Evolutionary conservation across 768 basidiomycete species (phyloP), one percentile per base, ranked within the genome.

Genomic region (Sarcodon sp.): DNA sequence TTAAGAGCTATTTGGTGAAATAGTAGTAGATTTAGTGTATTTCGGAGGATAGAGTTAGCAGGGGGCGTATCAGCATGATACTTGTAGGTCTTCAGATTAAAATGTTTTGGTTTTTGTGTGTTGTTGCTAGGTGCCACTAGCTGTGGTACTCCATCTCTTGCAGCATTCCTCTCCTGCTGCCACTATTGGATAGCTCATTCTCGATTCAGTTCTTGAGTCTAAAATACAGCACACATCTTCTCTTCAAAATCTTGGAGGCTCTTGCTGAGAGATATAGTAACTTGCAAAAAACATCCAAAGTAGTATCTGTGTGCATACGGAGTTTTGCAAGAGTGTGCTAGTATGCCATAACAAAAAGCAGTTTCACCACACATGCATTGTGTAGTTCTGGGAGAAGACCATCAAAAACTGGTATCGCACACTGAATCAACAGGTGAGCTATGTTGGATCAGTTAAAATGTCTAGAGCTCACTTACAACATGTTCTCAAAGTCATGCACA

Each of bases 311-410:
- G 38, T 69, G 68, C 33, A 64, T 55, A 5, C 55, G 57, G 1
- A 65, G 47, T 36, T 70, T 70, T 0, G 65, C 63, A 1, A 63
- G 47, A 0, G 57, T 59, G 44, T 70, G 67, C 69, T 67, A 69
- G 3, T 54, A 43, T 3, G 55, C 57, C 1, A 56, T 38, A 0
- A 45, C n/a, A 49, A 54, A 69, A 0, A 64, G 54, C 1, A 63
- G 50, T 0, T 39, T 45, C 0, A 51, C 18, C 7, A 68, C 45
- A 0, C 45, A 12, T 3, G 34, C 18, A 9, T 65, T 57, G 37
- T 65, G 59, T 4, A 53, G 52, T 0, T 43, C 12, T 0, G 57
- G 59, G 3, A 67, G 51, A 5, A 68, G 53, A 0, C 60, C 64
- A 35, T 68, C 59, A 7, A 70, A 59, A 0, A 50, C 55, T 1